Evolutionary conservation across 2,329 filamentous ascomycete species (phyloP), one percentile per base, ranked within the genome.

Genomic region (Fusarium nematophilum): DNA sequence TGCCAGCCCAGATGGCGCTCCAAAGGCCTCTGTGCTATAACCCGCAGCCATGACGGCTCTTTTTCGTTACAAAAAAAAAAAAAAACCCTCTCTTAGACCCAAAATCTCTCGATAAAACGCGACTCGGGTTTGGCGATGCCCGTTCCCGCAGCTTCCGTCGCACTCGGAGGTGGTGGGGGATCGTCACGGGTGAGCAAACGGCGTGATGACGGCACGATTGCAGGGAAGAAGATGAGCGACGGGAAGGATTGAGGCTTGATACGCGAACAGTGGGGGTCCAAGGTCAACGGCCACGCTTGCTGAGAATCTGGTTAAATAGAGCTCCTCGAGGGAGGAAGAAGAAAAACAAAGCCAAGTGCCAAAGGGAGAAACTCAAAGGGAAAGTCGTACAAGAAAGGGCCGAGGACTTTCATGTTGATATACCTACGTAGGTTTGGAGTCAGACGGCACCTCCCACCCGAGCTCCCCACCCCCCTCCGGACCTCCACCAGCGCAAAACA

Each of bases 201-300:
- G 51, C 53, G 57, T 31, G 23, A 44, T 36, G 21, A 50, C 51
- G 37, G 34, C 40, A 62, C 29, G 39, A 45, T 30, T 30, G 47
- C 42, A 38, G 49, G 34, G 30, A 50, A 27, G 52, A 37, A 17
- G 31, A 34, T 25, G 29, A 11, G 6, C 18, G 31, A 37, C 26
- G 33, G 11, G 5, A 25, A 34, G 37, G 34, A 46, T 33, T 29
- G 47, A 38, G 30, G 33, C 18, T 56, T 48, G 62, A 66, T 61
- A 67, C 65, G 64, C 61, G 61, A 63, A 21, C 31, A 17, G 17
- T 39, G 40, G 33, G 11, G 23, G 54, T 36, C 4, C 4, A 37
- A 70, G 66, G 30, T 31, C 14, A 68, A 67, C 59, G 61, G 60
- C 59, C 59, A 61, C 54, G 39, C 36, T 44, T 46, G 21, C 25